Percentiles rank a stretch among this genome's conserved stretches.
Evolutionary conservation across 2,329 filamentous ascomycete species (phyloP).

Genomic region (Plectosphaerella cucumerina): DNA sequence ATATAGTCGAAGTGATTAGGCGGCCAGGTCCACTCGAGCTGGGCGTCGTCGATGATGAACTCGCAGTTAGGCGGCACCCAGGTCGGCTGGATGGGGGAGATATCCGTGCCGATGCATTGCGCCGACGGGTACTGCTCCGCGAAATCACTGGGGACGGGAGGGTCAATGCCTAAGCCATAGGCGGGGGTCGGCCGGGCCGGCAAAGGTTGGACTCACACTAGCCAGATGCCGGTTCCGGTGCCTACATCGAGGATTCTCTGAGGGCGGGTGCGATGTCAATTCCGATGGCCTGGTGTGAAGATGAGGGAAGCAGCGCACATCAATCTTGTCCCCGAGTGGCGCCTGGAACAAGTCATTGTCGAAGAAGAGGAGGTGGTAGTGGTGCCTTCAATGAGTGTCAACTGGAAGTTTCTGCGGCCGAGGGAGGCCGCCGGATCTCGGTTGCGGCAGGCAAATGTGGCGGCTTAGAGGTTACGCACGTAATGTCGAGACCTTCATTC

Average conservation of each 20-base stretch:
- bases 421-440: too few species aligned
- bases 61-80: constrained; percentile 26
- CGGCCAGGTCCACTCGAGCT: constrained; percentile 35
- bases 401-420: background rate
- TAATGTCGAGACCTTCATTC: constrained; percentile 11
- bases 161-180: constrained; percentile 10
- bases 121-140: constrained; percentile 37
- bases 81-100: constrained; percentile 51
- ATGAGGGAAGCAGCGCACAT: constrained; percentile 6
- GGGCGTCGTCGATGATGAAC: constrained; percentile 31
- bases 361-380: constrained; percentile 17
- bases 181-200: background rate
- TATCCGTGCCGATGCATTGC: constrained; percentile 46
- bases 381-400: background rate
- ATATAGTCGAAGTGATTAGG: constrained; percentile 49
- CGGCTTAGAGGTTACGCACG: constrained; percentile 5
- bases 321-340: constrained; percentile 24
- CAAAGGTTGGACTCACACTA: background rate
- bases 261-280: background rate
- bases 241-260: constrained; percentile 33
- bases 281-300: background rate
- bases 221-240: constrained; percentile 53
- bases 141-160: constrained; percentile 37
- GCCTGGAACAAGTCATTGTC: constrained; percentile 31
- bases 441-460: background rate